Base-by-base conservation (phyloP, 768 basidiomycete genomes). In the Leccinum ochraceum region DNA sequence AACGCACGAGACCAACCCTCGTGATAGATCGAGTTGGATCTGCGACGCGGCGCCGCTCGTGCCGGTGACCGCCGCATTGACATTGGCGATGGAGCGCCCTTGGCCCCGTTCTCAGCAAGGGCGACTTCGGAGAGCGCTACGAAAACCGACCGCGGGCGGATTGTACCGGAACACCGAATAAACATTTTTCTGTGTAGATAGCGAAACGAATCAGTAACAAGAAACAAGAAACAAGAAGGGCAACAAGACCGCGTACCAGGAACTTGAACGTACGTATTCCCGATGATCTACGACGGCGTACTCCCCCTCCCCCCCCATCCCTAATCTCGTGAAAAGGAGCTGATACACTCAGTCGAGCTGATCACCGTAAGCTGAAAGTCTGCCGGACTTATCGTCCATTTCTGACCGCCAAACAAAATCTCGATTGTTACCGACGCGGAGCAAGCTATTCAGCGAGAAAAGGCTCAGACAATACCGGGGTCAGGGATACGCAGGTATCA, bases 151-250 rank as follows among this genome's bases (percentile, higher is more conserved):
- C 0, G 80, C 72, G 1, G 84, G 66, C 0, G 84, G 84, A 36
- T 72, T 73, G 57, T 78, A 83, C 22, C 78, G 75, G 72, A 79
- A 85, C 1, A 86, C 83, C 0, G 82, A 79, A 66, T 85, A 85
- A 3, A 83, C 83, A 62, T 85, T 86, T 72, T 86, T 86, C 60
- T 74, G 30, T 24, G n/a, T 30, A 3, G 28, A 56, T 5, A 44
- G 37, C 37, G 39, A 44, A 22, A 6, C 2, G 3, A 44, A 17
- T 4, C 28, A 46, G 10, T 5, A 32, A 32, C 32, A 11, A 32
- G 4, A 32, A 49, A 49, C 13, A 2, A 14, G 9, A 16, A 10
- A 11, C 6, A 17, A 14, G 46, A 14, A 48, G 46, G 11, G 22
- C 13, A 13, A 36, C 13, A 36, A 44, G 42, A 44, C n/a, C n/a